Percentiles rank a stretch among this genome's conserved stretches.
These are phyloP conservation scores for Leccinum sublutescens DNA, from an alignment of 768 basidiomycete species.

Conservation along the genomic window DNA sequence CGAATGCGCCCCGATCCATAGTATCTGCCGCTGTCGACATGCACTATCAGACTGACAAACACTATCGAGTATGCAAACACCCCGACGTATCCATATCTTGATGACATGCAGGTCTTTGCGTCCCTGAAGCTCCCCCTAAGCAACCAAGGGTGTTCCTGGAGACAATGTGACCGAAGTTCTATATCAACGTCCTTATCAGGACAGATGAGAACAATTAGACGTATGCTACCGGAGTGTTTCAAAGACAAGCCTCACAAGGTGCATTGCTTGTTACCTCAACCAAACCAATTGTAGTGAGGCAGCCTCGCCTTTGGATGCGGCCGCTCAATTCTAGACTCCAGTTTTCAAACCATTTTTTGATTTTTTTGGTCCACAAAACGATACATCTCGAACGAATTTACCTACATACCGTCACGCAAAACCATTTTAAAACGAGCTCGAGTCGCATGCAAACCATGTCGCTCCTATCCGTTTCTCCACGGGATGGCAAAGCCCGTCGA, in stretches of 20 bases:
- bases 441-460: not conserved
- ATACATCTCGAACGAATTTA: not conserved
- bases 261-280: not conserved
- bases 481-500: not conserved
- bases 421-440: not conserved
- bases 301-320: not conserved
- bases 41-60: not conserved
- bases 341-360: not conserved
- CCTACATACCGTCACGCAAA: not conserved
- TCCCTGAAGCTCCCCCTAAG: not conserved
- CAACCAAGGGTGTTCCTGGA: not conserved
- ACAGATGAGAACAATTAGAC: not conserved
- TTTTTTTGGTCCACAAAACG: not conserved
- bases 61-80: not conserved
- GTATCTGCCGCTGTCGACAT: not conserved
- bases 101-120: not conserved
- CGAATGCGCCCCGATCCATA: not conserved
- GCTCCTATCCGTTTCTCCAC: not conserved
- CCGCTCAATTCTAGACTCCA: not conserved
- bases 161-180: not conserved
- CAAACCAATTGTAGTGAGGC: not conserved
- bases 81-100: not conserved
- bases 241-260: not conserved
- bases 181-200: not conserved
- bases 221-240: too few relatives aligned